A percentile compares a stretch with the other conserved stretches of the same genome.
phyloP scores from a whole-genome alignment of 2,329 filamentous ascomycete species.

The Aspergillus novoparasiticus region DNA sequence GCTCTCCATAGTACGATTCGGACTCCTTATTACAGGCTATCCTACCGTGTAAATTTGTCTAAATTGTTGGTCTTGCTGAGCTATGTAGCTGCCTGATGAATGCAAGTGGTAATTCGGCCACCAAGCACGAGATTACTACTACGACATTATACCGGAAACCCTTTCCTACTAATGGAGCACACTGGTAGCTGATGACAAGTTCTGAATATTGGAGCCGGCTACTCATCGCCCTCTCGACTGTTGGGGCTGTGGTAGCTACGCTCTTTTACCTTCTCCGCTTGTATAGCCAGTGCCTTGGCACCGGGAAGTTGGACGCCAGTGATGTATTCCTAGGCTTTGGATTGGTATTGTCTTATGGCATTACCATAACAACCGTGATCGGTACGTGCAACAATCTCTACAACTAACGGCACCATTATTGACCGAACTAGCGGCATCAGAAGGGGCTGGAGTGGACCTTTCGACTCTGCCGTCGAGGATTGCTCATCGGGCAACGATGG shows the following conservation, averaged over 20 bases:
- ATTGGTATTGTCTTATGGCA: conserved; percentile 18
- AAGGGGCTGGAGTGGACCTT: neutral
- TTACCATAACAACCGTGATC: conserved; percentile 9
- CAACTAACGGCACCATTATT: neutral
- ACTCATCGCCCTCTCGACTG: conserved; percentile 20
- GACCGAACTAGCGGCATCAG: neutral
- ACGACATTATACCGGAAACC: neutral
- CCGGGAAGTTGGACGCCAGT: conserved; percentile 11
- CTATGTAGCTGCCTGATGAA: neutral
- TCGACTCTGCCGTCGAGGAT: neutral
- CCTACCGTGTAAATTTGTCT: neutral
- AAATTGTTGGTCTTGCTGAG: neutral
- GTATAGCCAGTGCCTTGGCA: conserved; percentile 13
- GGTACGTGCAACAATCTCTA: neutral
- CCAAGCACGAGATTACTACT: neutral
- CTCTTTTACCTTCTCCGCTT: conserved; percentile 20
- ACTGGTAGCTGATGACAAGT: neutral
- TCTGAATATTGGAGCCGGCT: conserved; percentile 6
- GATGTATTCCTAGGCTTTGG: conserved; percentile 22
- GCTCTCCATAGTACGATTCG: neutral
- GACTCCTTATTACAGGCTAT: neutral
- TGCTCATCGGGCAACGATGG: neutral
- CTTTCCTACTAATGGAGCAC: neutral
- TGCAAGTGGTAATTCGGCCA: neutral
- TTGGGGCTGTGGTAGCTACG: conserved; percentile 17